Evolutionary conservation across 305 asterid genomes (phyloP).

Genomic region (Solanum aculeatissimum): DNA sequence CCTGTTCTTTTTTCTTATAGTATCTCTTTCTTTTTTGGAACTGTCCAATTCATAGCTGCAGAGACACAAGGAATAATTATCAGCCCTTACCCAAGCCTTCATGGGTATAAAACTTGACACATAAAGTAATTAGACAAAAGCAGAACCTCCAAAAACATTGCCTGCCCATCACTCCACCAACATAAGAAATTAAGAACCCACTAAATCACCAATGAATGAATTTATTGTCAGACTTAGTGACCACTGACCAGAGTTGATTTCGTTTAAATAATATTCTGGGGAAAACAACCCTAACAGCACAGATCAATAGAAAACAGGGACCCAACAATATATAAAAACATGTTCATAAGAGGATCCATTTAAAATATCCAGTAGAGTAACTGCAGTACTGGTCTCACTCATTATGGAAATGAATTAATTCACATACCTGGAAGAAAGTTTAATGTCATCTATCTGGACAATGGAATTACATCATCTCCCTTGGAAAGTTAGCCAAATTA

Average conservation of each 20-base stretch:
- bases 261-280: not conserved
- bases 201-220: not conserved
- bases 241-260: not conserved
- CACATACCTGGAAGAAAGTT: not conserved
- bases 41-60: constrained; percentile 74
- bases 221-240: not conserved
- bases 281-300: not conserved
- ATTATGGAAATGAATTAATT: not conserved
- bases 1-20: constrained; percentile 60
- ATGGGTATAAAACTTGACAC: not conserved
- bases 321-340: not conserved
- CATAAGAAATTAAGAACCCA: not conserved
- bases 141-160: not conserved
- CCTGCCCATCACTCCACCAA: not conserved
- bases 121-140: not conserved
- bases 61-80: constrained; percentile 1
- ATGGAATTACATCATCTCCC: not conserved
- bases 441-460: not conserved
- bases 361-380: not conserved
- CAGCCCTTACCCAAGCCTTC: not conserved
- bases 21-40: constrained; percentile 49
- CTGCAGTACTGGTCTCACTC: not conserved
- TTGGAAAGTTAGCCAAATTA: not conserved
- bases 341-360: not conserved
- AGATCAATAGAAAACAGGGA: not conserved